Percentiles rank a stretch among this genome's conserved stretches.
phyloP scores from a whole-genome alignment of 2,329 filamentous ascomycete genomes.

The Phaeosphaeriaceae sp. region DNA sequence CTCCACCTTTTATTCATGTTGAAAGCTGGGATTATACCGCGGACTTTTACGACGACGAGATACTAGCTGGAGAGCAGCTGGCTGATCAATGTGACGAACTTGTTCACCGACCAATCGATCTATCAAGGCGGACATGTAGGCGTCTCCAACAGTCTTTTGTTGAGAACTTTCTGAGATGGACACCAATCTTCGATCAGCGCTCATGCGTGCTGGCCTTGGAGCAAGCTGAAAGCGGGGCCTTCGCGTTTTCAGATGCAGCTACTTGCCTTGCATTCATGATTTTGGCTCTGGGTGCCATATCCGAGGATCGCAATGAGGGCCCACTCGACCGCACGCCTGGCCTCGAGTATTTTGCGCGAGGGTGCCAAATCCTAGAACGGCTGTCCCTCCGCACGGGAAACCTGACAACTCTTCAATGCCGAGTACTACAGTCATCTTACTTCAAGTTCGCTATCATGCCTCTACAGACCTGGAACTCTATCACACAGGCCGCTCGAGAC shows the following conservation, averaged over 20 bases:
- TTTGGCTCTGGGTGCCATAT: slow-evolving; percentile 31
- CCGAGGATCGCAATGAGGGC: slow-evolving; percentile 20
- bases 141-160: slow-evolving; percentile 36
- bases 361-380: slow-evolving; percentile 28
- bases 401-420: slow-evolving; percentile 31
- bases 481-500: slow-evolving; percentile 31
- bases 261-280: slow-evolving; percentile 32
- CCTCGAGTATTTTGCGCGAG: slow-evolving; percentile 33
- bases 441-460: slow-evolving; percentile 35
- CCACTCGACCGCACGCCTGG: slow-evolving; percentile 25
- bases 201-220: slow-evolving; percentile 29
- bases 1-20: slow-evolving; percentile 30
- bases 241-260: slow-evolving; percentile 16
- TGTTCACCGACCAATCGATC: slow-evolving; percentile 19
- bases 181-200: slow-evolving; percentile 32
- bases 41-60: slow-evolving; percentile 39
- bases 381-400: slow-evolving; percentile 29
- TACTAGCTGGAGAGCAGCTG: slow-evolving; percentile 32
- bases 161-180: slow-evolving; percentile 37
- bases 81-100: slow-evolving; percentile 29
- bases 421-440: slow-evolving; percentile 36
- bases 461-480: slow-evolving; percentile 33
- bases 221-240: slow-evolving; percentile 17
- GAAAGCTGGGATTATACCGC: slow-evolving; percentile 39
- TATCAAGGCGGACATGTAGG: slow-evolving; percentile 28